Base-by-base conservation (phyloP, 1,139 yeast species). In the Hanseniaspora gamundiae region DNA sequence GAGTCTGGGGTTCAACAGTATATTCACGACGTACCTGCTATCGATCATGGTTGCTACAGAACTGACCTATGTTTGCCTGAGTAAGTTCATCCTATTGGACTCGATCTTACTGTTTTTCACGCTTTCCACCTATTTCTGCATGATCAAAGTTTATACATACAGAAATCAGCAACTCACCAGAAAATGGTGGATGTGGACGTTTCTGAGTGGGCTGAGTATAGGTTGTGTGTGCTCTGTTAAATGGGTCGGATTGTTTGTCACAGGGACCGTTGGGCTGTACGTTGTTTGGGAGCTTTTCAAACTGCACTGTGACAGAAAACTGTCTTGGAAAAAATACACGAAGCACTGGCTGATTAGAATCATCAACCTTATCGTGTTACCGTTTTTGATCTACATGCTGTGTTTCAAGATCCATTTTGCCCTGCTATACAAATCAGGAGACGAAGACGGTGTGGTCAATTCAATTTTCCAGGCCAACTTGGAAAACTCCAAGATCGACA, bases 171-270 rank as follows among this genome's bases (percentile, higher is more conserved):
- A 78, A 42, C 65, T 78, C 47, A 60, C 75, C 0, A 35, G 42
- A 1, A 49, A 54, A 33, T 81, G 87, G 61, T 57, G 71, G 14
- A 51, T 55, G 20, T 80, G 87, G 87, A 61, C 80, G 58, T 42
- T 71, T 4, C 54, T 80, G 16, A 77, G 93, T 2, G 98, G 98
- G 7, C 48, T 82, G 6, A 76, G 87, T 10, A 76, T 93, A 51
- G 99, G 98, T 1, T 84, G 95, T 61, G 97, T 88, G 13, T 80
- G 88, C 53, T 78, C 94, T 42, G 94, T 88, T 36, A 91, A 91
- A 65, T 86, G 95, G 96, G 97, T 91, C 19, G 98, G 98, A 4
- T 64, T 88, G 42, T 87, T 91, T 58, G 78, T 83, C 39, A 93
- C 95, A 9, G 73, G 76, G 0, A 66, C 88, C 21, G 83, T 88